Conservation (phyloP, 768 basidiomycete genomes). For the Xerocomellus amylosporus region DNA sequence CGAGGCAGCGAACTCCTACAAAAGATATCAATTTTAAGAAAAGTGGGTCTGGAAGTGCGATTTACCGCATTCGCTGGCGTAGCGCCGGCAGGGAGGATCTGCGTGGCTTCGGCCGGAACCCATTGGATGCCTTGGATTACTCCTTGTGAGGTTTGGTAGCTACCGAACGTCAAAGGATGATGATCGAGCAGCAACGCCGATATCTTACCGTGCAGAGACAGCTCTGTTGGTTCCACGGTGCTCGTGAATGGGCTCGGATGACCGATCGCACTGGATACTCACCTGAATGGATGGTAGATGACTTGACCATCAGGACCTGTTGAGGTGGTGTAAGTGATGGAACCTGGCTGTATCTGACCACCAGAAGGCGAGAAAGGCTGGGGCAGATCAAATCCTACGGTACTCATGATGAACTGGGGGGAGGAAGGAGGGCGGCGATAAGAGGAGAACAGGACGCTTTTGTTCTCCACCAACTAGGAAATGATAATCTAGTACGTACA, state of each 20-base stretch:
- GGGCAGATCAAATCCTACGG: slow-evolving; percentile 24
- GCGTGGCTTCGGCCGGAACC: slow-evolving; percentile 67
- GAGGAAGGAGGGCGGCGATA: slow-evolving; percentile 8
- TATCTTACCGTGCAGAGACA: slow-evolving; percentile 64
- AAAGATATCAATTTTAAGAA: neutral
- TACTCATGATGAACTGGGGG: slow-evolving; percentile 20
- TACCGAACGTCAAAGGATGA: slow-evolving; percentile 28
- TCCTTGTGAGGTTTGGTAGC: slow-evolving; percentile 71
- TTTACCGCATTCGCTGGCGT: slow-evolving; percentile 56
- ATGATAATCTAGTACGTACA: slow-evolving; percentile 15
- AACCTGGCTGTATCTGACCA: slow-evolving; percentile 58
- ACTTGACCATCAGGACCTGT: slow-evolving; percentile 58
- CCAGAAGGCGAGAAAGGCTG: slow-evolving; percentile 31
- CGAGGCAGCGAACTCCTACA: slow-evolving; percentile 57
- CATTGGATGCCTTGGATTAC: slow-evolving; percentile 62
- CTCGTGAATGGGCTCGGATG: slow-evolving; percentile 11
- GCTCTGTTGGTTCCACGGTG: slow-evolving; percentile 46
- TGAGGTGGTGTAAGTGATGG: slow-evolving; percentile 71
- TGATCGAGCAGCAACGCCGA: neutral
- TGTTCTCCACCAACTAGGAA: slow-evolving; percentile 12
- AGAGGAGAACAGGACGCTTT: slow-evolving; percentile 13
- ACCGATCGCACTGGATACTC: slow-evolving; percentile 23
- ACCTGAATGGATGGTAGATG: slow-evolving; percentile 76
- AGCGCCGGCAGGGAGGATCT: slow-evolving; percentile 57
- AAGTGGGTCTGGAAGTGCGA: slow-evolving; percentile 7